A percentile compares a stretch with the other conserved stretches of the same genome.
These are phyloP conservation scores for Cavenderia fasciculata DNA, from an alignment of 78 protist genomes.

Conservation along the genomic window DNA sequence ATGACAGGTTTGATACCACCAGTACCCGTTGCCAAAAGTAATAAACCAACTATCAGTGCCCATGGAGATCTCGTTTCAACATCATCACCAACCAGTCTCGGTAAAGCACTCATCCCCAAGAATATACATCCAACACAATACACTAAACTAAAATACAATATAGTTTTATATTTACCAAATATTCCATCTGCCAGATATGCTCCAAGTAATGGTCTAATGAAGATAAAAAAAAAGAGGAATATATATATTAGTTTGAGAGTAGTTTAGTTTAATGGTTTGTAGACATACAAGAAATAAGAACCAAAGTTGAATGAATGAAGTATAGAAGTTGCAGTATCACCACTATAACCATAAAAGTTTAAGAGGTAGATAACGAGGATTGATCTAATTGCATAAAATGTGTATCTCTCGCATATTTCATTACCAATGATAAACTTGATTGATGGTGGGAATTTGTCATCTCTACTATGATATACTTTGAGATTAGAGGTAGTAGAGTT, in stretches of 20 bases:
- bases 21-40: constrained; percentile 85
- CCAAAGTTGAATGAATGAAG: neutral
- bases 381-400: constrained; percentile 6
- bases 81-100: neutral
- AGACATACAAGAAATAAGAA: constrained; percentile 3
- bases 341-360: neutral
- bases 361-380: neutral
- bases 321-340: neutral
- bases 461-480: too few relatives aligned
- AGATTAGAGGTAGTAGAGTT: too few relatives aligned
- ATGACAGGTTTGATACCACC: constrained; percentile 82
- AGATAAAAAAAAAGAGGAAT: too few relatives aligned
- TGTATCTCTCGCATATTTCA: constrained; percentile 28
- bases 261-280: neutral
- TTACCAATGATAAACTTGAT: neutral
- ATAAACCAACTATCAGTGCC: constrained; percentile 52
- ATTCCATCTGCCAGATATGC: constrained; percentile 8
- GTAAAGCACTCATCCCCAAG: neutral
- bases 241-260: neutral
- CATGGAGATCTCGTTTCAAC: constrained; percentile 32
- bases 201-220: constrained; percentile 17
- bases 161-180: constrained; percentile 6
- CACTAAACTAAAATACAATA: neutral
- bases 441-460: neutral
- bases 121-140: constrained; percentile 7